These are phyloP conservation scores for Aspergillaceae sp. DNA, from an alignment of 2,329 filamentous ascomycete genomes.

Conservation along the genomic window DNA sequence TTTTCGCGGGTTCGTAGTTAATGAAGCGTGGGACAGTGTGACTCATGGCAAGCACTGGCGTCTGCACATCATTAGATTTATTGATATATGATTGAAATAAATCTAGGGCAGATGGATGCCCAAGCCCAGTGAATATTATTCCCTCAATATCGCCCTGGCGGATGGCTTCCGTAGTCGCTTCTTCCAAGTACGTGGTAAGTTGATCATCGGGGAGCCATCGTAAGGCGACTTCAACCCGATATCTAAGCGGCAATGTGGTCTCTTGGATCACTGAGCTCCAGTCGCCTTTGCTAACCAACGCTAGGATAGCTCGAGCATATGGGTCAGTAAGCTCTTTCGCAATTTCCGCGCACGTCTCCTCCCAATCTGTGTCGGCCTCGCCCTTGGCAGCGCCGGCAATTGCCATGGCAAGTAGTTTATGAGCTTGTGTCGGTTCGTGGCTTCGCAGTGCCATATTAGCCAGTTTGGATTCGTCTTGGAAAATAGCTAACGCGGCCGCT, in stretches of 20 bases:
- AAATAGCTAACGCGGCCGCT: slow-evolving; percentile 54
- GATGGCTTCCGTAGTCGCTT: slow-evolving; percentile 44
- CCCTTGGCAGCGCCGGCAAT: slow-evolving; percentile 39
- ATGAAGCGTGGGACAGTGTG: slow-evolving; percentile 53
- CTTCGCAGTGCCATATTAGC: slow-evolving; percentile 49
- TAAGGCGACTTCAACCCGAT: slow-evolving; percentile 55
- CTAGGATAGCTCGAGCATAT: slow-evolving; percentile 53
- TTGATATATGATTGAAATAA: slow-evolving; percentile 54
- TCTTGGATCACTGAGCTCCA: slow-evolving; percentile 53
- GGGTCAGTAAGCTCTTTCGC: slow-evolving; percentile 54
- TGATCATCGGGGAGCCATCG: slow-evolving; percentile 40
- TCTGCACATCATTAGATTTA: slow-evolving; percentile 54
- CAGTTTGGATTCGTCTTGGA: slow-evolving; percentile 51
- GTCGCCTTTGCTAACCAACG: slow-evolving; percentile 51
- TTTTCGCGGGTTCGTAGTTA: slow-evolving; percentile 43
- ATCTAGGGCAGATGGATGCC: slow-evolving; percentile 46
- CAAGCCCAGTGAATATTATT: slow-evolving; percentile 53
- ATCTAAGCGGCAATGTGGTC: slow-evolving; percentile 49
- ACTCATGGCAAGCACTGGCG: slow-evolving; percentile 52
- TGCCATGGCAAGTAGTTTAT: slow-evolving; percentile 49
- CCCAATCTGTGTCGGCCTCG: slow-evolving; percentile 48
- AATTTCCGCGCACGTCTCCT: slow-evolving; percentile 54
- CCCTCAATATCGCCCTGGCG: slow-evolving; percentile 52
- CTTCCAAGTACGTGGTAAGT: slow-evolving; percentile 46
- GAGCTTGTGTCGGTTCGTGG: slow-evolving; percentile 46